phyloP scores from a whole-genome alignment of 2,329 filamentous ascomycete species.

The Ceratocystiopsis minuta region DNA sequence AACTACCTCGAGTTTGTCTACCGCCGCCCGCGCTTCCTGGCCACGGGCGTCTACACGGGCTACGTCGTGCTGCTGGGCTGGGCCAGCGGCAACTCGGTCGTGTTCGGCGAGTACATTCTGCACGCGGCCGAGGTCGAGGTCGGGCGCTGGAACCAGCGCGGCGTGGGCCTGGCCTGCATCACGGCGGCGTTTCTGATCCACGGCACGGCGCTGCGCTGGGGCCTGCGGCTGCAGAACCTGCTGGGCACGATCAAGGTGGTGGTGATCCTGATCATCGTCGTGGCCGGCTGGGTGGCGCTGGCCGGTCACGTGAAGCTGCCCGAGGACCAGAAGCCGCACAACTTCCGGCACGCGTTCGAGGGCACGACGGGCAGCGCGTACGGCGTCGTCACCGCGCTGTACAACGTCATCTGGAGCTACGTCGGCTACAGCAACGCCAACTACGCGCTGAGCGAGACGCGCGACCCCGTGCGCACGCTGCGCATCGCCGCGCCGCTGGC shows the following conservation, averaged over 20 bases:
- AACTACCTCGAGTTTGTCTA: constrained; percentile 50
- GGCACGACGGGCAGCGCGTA: constrained; percentile 50
- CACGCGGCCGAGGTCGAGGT: constrained; percentile 45
- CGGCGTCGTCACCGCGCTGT: constrained; percentile 49
- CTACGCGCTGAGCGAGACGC: constrained; percentile 47
- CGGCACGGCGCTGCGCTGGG: constrained; percentile 44
- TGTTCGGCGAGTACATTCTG: constrained; percentile 54
- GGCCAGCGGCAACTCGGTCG: constrained; percentile 48
- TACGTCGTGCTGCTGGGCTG: constrained; percentile 47
- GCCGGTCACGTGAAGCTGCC: constrained; percentile 38
- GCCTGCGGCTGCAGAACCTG: constrained; percentile 47
- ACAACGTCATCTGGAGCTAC: constrained; percentile 56
- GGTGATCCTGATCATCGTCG: constrained; percentile 46
- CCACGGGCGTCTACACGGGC: constrained; percentile 39
- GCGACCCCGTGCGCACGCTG: constrained; percentile 44
- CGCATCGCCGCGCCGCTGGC: constrained; percentile 47
- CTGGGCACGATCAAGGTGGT: constrained; percentile 48
- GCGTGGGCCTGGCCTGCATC: constrained; percentile 47
- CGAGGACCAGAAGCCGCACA: constrained; percentile 24
- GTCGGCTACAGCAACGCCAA: constrained; percentile 53
- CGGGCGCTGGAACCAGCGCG: constrained; percentile 48
- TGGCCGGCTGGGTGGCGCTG: constrained; percentile 43
- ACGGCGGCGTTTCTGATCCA: constrained; percentile 48
- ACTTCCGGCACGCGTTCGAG: constrained; percentile 44
- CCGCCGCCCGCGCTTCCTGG: constrained; percentile 40